Percentiles rank a stretch among this genome's conserved stretches.
Conservation (phyloP, 768 basidiomycete genomes). For the Collybia mongolica region DNA sequence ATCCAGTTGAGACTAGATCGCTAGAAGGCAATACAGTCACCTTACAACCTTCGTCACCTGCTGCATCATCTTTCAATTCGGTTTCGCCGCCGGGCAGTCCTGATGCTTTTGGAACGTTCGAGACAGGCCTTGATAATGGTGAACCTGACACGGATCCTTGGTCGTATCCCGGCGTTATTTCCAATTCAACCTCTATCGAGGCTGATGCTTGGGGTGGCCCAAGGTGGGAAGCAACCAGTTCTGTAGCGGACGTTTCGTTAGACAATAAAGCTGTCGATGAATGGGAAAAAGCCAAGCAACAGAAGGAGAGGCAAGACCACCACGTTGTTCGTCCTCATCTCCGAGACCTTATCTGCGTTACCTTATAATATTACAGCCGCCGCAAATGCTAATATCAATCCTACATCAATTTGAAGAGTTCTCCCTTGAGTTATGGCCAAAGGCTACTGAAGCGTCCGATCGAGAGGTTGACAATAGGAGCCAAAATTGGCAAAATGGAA, state of each 20-base stretch:
- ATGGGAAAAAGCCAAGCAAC: conserved; percentile 62
- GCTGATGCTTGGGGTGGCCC: conserved; percentile 36
- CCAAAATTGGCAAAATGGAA: conserved; percentile 35
- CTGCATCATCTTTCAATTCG: conserved; percentile 7
- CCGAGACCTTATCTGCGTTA: conserved; percentile 13
- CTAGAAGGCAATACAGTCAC: not conserved
- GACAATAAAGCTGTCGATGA: conserved; percentile 41
- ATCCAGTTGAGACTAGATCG: not conserved
- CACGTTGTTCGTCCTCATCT: conserved; percentile 55
- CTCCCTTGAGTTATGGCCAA: conserved; percentile 52
- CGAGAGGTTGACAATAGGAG: conserved; percentile 23
- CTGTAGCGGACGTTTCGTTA: conserved; percentile 10
- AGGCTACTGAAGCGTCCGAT: conserved; percentile 3
- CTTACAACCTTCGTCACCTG: conserved; percentile 10
- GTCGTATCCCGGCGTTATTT: conserved; percentile 23
- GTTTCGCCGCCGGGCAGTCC: conserved; percentile 34
- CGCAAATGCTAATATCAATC: conserved; percentile 60
- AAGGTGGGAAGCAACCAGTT: conserved; percentile 35
- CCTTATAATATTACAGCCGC: conserved; percentile 47
- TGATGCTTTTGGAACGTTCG: conserved; percentile 63
- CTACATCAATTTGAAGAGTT: conserved; percentile 53
- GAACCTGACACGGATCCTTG: conserved; percentile 32
- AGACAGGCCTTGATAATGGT: conserved; percentile 38
- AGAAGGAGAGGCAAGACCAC: conserved; percentile 59
- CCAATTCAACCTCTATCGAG: conserved; percentile 13